A percentile compares a stretch with the other conserved stretches of the same genome.
These are phyloP conservation scores for Colletotrichum salicis DNA, from an alignment of 2,329 filamentous ascomycete genomes.

Conservation along the genomic window DNA sequence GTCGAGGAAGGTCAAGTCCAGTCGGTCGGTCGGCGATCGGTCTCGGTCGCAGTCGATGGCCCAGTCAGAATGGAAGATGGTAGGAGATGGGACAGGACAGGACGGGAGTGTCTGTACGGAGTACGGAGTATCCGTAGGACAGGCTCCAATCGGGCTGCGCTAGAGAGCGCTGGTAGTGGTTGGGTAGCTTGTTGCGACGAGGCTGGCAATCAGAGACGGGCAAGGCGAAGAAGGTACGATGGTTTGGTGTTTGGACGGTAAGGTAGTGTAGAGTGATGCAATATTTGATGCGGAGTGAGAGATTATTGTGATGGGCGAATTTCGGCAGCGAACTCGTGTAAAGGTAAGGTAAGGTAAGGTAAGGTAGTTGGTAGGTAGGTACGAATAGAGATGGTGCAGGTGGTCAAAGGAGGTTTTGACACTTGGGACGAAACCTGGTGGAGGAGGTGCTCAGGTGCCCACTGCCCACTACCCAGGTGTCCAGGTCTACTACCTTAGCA, in stretches of 20 bases:
- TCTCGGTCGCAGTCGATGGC: not conserved
- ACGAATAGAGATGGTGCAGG: conserved; percentile 8
- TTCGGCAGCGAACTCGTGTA: conserved; percentile 25
- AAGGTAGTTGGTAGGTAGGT: no score
- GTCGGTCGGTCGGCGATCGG: conserved; percentile 16
- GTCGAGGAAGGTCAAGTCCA: conserved; percentile 16
- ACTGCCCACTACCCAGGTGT: not conserved
- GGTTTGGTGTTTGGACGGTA: not conserved
- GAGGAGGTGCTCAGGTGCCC: conserved; percentile 25
- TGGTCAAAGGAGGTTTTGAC: conserved; percentile 35
- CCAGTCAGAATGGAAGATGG: not conserved
- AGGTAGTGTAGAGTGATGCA: conserved; percentile 5
- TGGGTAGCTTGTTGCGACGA: conserved; percentile 1
- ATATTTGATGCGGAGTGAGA: conserved; percentile 16
- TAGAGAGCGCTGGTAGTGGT: conserved; percentile 12
- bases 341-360: not conserved
- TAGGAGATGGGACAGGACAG: conserved; percentile 3
- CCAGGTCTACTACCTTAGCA: not conserved
- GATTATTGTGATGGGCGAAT: conserved; percentile 26
- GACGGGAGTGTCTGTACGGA: no score
- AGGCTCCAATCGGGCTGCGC: conserved; percentile 34
- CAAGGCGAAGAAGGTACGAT: conserved; percentile 4
- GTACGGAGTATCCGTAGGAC: not conserved
- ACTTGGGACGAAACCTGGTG: conserved; percentile 35
- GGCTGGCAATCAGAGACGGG: conserved; percentile 7